A percentile compares a stretch with the other conserved stretches of the same genome.
Evolutionary conservation across 2,329 filamentous ascomycete genomes (phyloP).

Genomic region (Acephala macrosclerotiorum): DNA sequence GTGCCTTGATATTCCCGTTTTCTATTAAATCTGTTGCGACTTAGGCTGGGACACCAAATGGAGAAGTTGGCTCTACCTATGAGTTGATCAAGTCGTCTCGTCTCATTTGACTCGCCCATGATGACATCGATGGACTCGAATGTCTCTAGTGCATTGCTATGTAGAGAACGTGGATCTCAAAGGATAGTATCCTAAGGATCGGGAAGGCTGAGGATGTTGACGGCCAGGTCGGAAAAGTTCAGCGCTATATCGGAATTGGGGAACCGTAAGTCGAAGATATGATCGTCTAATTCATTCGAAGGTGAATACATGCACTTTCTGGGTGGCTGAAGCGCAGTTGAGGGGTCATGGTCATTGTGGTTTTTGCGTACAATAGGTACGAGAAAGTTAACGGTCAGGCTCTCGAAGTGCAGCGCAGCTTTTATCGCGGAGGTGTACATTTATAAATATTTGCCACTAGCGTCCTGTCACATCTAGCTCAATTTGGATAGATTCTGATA

Average conservation of each 20-base stretch:
- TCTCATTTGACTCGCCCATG: slow-evolving; percentile 19
- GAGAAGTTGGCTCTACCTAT: not conserved
- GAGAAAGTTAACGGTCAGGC: too few species aligned
- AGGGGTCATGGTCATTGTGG: too few species aligned
- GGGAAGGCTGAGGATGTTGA: slow-evolving; percentile 1
- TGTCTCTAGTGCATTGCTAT: not conserved
- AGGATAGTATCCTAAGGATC: not conserved
- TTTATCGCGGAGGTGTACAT: too few species aligned
- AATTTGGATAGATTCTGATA: too few species aligned
- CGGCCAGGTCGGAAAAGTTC: not conserved
- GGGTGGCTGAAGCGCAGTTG: too few species aligned
- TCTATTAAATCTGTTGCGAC: not conserved
- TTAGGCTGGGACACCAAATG: not conserved
- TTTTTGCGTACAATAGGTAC: too few species aligned
- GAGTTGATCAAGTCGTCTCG: slow-evolving; percentile 2
- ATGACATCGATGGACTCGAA: not conserved
- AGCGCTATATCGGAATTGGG: not conserved
- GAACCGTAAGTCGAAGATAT: not conserved
- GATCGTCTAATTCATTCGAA: not conserved
- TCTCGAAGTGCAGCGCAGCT: too few species aligned
- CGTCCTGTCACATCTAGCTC: too few species aligned
- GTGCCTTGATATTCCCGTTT: slow-evolving; percentile 13
- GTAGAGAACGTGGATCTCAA: not conserved
- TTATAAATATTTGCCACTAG: too few species aligned
- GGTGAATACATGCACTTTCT: not conserved